Base-by-base conservation (phyloP, 2,329 filamentous ascomycete species). In the Fusarium nodosum region DNA sequence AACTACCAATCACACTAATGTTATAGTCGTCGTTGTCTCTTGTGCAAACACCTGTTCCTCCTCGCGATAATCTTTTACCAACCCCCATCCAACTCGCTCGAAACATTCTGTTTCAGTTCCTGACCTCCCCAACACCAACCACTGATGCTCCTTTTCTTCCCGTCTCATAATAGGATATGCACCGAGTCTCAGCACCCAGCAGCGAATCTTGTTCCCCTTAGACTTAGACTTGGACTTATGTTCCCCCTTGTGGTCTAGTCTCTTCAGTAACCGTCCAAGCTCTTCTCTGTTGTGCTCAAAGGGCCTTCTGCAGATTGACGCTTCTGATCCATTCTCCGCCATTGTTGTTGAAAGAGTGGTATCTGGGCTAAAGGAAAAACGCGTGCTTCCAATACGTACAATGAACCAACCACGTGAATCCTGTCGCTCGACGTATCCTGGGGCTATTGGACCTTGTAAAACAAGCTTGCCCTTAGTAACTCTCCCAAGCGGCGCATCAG, bases 101-200 rank as follows among this genome's bases (percentile, higher is more conserved):
- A 58, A 72, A 15, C 20, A 34, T 11, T 41, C 56, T 7, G 53
- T 38, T 11, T 60, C 54, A 9, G 54, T 58, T 1, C 31, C 41
- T 16, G 66, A 67, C 33, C 41, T 64, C 4, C 69, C 69, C 15
- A 72, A 26, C 7, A 72, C 59, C 53, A 72, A 36, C 24, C 66
- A 41, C 39, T 72, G 56, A 16, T 69, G 52, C 13, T 60, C 48
- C 15, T 28, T 57, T 6, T 50, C 4, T 45, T 26, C 26, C 36
- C 31, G 24, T 26, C 26, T 41, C 12, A 28, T 45, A 7, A 42
- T 24, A 9, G 64, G 34, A 47, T 67, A 72, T 18, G 53, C 39
- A 6, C 69, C 69, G 7, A 72, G 45, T 45, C 56, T 64, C 47
- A 72, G 30, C 10, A 59, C 55, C 69, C 69, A 72, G 20, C 69